Base-by-base conservation (phyloP, 2,329 filamentous ascomycete genomes). In the Cladosporium sp. region DNA sequence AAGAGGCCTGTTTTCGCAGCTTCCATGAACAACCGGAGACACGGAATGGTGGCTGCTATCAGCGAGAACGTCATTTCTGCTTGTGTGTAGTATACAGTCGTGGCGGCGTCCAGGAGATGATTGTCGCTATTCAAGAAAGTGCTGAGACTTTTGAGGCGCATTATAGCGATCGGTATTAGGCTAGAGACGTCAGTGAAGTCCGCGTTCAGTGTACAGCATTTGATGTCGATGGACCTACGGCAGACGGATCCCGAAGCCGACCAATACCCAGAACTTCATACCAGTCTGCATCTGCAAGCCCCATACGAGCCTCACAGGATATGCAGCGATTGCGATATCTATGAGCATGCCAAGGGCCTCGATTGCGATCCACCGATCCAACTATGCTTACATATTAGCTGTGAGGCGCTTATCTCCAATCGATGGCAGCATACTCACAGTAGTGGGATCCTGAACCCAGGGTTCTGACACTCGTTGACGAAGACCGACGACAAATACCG, bases 1-100 rank as follows among this genome's bases (percentile, higher is more conserved):
- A 61, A 10, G 15, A 61, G 26, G 49, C 65, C 64, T 8, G 67
- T 70, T 30, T 67, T 66, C 59, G 64, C 68, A 14, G 65, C 69
- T n/a, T 68, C 68, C 21, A 72, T 47, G 47, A 69, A 71, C 4
- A 70, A 55, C 2, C 65, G 66, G 15, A 72, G 52, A 36, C 69
- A 72, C 4, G 69, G 70, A 7, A 69, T 65, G 1, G 70, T 72
- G 3, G 68, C 67, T 15, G 68, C 62, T 30, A 70, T 65, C 6
- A 69, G 44, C 38, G 65, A 67, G 62, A 54, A 69, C 11, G 67
- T 62, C 66, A 72, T 68, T 21, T 71, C 70, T 1, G 67, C 49
- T 34, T 68, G 66, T 1, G 69, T 70, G 18, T 52, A 65, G 15
- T 70, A 62, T 24, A 67, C 67, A 0, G 66, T 36, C 2, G 36